Evolutionary conservation across 129 eudicot species (phyloP).

Genomic region (Artemisia tridentata): DNA sequence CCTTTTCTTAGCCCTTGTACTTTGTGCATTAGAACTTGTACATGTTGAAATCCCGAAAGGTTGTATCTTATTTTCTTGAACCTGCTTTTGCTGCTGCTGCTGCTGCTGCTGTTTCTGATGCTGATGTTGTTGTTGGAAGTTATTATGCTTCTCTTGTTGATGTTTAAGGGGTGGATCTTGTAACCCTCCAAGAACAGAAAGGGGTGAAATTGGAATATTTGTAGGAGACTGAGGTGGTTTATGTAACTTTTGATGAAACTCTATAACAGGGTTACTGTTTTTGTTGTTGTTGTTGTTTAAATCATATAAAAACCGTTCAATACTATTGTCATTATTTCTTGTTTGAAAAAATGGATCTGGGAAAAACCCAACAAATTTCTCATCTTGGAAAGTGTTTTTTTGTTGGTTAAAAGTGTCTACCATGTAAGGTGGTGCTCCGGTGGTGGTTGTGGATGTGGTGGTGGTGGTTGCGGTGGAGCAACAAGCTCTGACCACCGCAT

Average conservation of each 20-base stretch:
- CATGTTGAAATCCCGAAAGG: constrained; percentile 42
- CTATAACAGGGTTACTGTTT: constrained; percentile 25
- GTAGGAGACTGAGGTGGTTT: constrained; percentile 36
- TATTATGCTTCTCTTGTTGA: constrained; percentile 12
- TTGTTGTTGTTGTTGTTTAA: constrained; percentile 46
- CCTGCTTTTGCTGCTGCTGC: constrained; percentile 25
- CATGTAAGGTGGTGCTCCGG: background rate
- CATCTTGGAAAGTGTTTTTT: constrained; percentile 30
- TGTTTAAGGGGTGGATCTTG: constrained; percentile 46
- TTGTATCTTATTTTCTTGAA: constrained; percentile 45
- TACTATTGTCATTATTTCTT: constrained; percentile 30
- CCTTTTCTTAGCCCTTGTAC: constrained; percentile 79
- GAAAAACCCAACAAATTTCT: constrained; percentile 31
- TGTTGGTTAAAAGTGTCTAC: constrained; percentile 24
- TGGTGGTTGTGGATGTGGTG: constrained; percentile 23
- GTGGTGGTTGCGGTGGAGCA: constrained; percentile 50
- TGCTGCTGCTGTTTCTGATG: constrained; percentile 23
- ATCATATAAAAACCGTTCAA: constrained; percentile 60
- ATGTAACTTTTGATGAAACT: constrained; percentile 27
- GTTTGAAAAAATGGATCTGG: constrained; percentile 62
- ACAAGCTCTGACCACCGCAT: constrained; percentile 94
- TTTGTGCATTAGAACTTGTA: constrained; percentile 40
- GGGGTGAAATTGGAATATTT: constrained; percentile 56
- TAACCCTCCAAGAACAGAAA: constrained; percentile 66
- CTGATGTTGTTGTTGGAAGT: background rate